Evolutionary conservation across 768 basidiomycete genomes (phyloP), one percentile per base, ranked within the genome.

Genomic region (Hygrophorus russula): DNA sequence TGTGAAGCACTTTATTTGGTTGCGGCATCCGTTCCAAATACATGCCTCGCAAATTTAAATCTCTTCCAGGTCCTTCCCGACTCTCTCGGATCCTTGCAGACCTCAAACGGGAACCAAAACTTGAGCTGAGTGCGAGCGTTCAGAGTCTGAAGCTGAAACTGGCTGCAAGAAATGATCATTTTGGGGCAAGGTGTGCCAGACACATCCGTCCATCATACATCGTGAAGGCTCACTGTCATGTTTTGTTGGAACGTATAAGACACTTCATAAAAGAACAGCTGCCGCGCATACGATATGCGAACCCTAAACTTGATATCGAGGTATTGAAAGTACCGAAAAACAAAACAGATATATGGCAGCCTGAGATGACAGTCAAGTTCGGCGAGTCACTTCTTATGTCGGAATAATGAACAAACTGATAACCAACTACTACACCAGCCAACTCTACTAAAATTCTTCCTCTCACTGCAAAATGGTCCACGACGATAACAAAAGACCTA

Each of bases 201-300:
- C 28, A 38, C 28, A 13, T 15, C 32, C 33, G 14, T 14, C 17
- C 24, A 32, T n/a, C 11, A 14, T 27, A 8, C 17, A 27, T 39
- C 20, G 46, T 24, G 24, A 24, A 7, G 4, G 24, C 18, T 51
- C 12, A 38, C n/a, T 10, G 29, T 17, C 28, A 18, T 46, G 20
- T 18, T 20, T 20, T 0, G 34, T 13, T 24, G 18, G 24, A 29
- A n/a, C 12, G 19, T 14, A 4, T 38, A 46, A 86, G 87, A 36
- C 78, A 86, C 65, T 89, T 90, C 49, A 70, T 82, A 31, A 84
- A 82, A 55, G 78, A 89, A 32, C 71, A 83, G n/a, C 62, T 90
- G 0, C 83, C 82, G 1, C 69, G 82, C 24, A 82, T 90, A 66
- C 80, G 76, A 9, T 87, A 74, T 58, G 80, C 76, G 1, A 89